phyloP scores from a whole-genome alignment of 1,284 basidiomycete genomes.

The Dichomitus squalens region DNA sequence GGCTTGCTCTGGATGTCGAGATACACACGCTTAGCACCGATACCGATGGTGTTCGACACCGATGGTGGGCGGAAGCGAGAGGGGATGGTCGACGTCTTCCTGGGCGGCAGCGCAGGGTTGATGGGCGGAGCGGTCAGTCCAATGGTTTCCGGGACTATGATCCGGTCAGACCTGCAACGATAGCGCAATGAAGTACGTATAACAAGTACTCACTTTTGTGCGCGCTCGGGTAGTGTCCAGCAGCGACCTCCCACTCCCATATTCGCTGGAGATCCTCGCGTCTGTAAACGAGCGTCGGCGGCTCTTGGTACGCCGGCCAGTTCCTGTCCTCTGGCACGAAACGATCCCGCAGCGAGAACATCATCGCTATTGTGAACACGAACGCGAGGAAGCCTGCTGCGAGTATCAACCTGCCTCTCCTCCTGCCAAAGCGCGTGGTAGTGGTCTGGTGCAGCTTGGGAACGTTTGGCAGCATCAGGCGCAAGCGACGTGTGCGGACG shows the following conservation, averaged over 20 bases:
- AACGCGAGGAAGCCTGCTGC: conserved; percentile 50
- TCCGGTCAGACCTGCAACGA: conserved; percentile 11
- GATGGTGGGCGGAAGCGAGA: conserved; percentile 42
- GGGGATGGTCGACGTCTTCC: conserved; percentile 46
- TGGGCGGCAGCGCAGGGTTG: conserved; percentile 74
- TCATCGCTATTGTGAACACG: conserved; percentile 45
- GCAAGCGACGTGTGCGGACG: conserved; percentile 54
- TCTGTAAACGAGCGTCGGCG: conserved; percentile 78
- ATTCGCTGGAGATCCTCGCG: conserved; percentile 82
- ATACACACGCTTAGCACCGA: conserved; percentile 78
- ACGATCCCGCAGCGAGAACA: conserved; percentile 60
- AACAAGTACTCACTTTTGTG: conserved; percentile 58
- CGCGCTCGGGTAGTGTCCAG: conserved; percentile 88
- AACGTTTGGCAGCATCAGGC: conserved; percentile 37
- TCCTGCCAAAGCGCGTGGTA: conserved; percentile 59
- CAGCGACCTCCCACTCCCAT: conserved; percentile 92
- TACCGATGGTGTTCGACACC: conserved; percentile 54
- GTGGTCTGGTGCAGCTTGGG: conserved; percentile 60
- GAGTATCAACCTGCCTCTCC: conserved; percentile 52
- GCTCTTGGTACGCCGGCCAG: conserved; percentile 70
- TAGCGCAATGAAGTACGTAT: not conserved
- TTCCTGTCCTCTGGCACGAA: conserved; percentile 61
- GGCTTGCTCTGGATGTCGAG: conserved; percentile 65
- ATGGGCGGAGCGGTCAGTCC: conserved; percentile 56
- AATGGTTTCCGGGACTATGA: conserved; percentile 72